Conservation (phyloP, 2,329 filamentous ascomycete species). For the Grosmannia huntii region DNA sequence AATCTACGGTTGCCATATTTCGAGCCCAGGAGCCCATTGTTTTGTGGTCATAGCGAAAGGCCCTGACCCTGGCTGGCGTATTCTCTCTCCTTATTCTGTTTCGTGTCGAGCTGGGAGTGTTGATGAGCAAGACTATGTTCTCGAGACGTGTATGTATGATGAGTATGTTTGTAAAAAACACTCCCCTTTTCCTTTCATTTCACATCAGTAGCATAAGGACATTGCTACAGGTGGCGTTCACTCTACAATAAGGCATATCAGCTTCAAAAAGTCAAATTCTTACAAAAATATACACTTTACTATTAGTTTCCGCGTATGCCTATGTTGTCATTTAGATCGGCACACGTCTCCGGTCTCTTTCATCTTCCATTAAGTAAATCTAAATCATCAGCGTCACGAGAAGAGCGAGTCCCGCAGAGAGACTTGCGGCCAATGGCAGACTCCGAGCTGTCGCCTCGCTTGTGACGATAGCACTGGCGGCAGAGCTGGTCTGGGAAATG, state of each 20-base stretch:
- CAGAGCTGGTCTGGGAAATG: not conserved
- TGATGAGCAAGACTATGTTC: not conserved
- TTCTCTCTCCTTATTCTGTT: not conserved
- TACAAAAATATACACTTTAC: not conserved
- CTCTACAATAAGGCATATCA: not conserved
- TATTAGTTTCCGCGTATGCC: not conserved
- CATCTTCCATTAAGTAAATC: not conserved
- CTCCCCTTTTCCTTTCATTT: not conserved
- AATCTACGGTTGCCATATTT: not conserved
- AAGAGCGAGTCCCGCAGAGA: not conserved
- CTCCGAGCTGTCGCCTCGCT: not conserved
- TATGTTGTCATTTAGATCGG: not conserved
- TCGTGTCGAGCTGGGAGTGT: not conserved
- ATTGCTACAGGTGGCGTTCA: not conserved
- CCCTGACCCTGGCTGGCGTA: not conserved
- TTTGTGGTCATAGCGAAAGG: not conserved
- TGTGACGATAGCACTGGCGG: not conserved
- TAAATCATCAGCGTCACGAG: not conserved
- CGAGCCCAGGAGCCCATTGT: not conserved
- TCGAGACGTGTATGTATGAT: not conserved
- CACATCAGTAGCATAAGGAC: not conserved
- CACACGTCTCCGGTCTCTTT: not conserved
- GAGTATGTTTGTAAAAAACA: not conserved
- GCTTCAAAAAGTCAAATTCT: not conserved
- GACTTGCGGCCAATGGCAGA: not conserved